Base-by-base conservation (phyloP, 306 rosid genomes). In the Castanopsis chinensis region DNA sequence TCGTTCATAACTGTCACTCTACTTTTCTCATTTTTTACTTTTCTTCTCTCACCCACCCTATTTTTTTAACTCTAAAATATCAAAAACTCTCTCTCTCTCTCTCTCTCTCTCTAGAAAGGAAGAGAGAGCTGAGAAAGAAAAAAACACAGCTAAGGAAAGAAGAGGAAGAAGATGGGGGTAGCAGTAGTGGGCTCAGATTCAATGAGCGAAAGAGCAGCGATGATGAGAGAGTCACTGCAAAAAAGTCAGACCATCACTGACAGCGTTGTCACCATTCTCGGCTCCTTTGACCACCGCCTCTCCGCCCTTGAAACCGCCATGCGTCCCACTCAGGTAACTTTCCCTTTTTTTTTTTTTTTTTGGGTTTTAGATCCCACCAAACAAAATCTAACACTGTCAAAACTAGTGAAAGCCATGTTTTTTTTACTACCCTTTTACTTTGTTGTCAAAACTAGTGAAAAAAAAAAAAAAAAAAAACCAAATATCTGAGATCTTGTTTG, bases 201-300 rank as follows among this genome's bases (percentile, higher is more conserved):
- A 30, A 87, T 95, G 28, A 90, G 88, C 80, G 94, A 87, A 23
- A 90, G 89, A 85, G 99, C 97, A 3, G 84, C 91, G 9, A 77
- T 65, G 83, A 91, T 95, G 97, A 88, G 98, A 70, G 93, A 91
- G 79, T 89, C 98, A 8, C 91, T 95, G 63, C 99, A 85, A 53
- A 95, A 90, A 75, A 95, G 99, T 86, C 97, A 95, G 58, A 91
- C 92, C 25, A 95, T 95, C 71, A 89, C 98, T 0, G 99, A 93
- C 76, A 89, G 85, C 76, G 99, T 95, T 5, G 99, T 95, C 64
- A 52, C 99, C 52, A 90, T 92, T 69, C 97, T 92, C 0, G 98
- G 99, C 21, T 95, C 98, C 84, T 95, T 95, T 56, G 99, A 95
- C 77, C 97, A 95, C 86, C 99, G 99, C 76, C 98, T 95, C 81